Base-by-base conservation (phyloP, 257 asterid species). In the Rauvolfia tetraphylla region DNA sequence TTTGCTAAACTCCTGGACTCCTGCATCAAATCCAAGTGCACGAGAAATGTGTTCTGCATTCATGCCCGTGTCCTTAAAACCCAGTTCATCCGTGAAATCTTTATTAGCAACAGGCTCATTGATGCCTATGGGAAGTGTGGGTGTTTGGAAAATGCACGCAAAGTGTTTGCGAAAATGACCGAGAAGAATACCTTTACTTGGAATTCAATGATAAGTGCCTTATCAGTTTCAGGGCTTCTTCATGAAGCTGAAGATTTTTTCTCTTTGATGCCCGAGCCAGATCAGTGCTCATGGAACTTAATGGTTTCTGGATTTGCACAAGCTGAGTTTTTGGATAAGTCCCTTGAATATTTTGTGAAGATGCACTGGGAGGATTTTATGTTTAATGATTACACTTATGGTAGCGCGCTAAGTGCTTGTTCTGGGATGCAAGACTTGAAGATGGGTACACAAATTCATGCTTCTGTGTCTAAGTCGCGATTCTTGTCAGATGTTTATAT, bases 71-170 rank as follows among this genome's bases (percentile, higher is more conserved):
- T 72, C 17, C 34, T 72, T 33, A 72, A 72, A 72, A 31, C 66
- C 49, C 76, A 51, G n/a, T 72, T 72, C 29, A 53, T 33, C 18
- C 12, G 34, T 72, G 76, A 72, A 34, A 15, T 72, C 22, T 72
- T 72, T 33, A 72, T 72, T n/a, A 72, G 23, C 13, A 72, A 72
- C 76, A 72, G 65, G 76, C 33, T 72, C 44, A 72, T 72, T 34
- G 76, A 72, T 29, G 83, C 73, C 1, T 79, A 79, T 34, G 78
- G 83, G 51, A 79, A 79, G 74, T 54, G 74, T 68, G 79, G 76
- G 39, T 73, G 36, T 20, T 68, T 79, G 13, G 76, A 59, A 39
- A 23, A 68, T 59, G 83, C 83, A 5, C 76, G 74, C 23, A 39
- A 57, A 41, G 75, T 79, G 58, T 79, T 79, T 44, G 63, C 12